Base-by-base conservation (phyloP, 192 early-diverging fungal species). In the Backusella mclennaniae region DNA sequence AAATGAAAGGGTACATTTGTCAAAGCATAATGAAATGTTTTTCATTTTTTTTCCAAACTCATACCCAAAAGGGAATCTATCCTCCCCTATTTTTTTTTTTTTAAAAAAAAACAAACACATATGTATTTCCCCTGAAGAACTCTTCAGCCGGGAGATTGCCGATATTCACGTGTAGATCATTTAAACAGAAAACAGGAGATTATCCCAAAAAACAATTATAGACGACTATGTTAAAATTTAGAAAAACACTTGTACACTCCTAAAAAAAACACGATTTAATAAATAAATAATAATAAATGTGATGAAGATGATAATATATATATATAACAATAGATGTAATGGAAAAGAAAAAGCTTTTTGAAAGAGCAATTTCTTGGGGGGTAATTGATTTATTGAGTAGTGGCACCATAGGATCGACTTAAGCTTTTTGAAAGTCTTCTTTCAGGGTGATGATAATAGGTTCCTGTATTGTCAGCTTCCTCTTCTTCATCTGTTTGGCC, bases 371-470 rank as follows among this genome's bases (percentile, higher is more conserved):
- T 23, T 56, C 19, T 56, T 39, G 21, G 8, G 38, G 38, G 38
- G 42, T 44, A 17, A 17, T 44, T 44, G 42, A 44, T 39, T 39
- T 44, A 49, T 69, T 69, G 35, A 21, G n/a, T 69, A 38, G 68
- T 44, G 42, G 68, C 35, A 23, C 70, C 70, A 71, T 71, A 71
- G 42, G 70, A 71, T 5, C 44, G 70, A 39, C 70, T 71, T 33
- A 71, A 33, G 23, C 42, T 46, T 21, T 49, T 46, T 11, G 73
- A 79, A 33, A 52, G 77, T 35, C 77, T 49, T 41, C 76, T 76
- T 66, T 86, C 83, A n/a, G 85, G 83, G 39, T 86, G 85, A 56
- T 86, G 85, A 33, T 86, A 86, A 75, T 86, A 86, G 0, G 80
- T 80, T 23, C 74, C 74, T 12, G 76, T 77, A n/a, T 82, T 77